Conservation (phyloP, 352 stramenopile genomes). For the Globisporangium nodosum region DNA sequence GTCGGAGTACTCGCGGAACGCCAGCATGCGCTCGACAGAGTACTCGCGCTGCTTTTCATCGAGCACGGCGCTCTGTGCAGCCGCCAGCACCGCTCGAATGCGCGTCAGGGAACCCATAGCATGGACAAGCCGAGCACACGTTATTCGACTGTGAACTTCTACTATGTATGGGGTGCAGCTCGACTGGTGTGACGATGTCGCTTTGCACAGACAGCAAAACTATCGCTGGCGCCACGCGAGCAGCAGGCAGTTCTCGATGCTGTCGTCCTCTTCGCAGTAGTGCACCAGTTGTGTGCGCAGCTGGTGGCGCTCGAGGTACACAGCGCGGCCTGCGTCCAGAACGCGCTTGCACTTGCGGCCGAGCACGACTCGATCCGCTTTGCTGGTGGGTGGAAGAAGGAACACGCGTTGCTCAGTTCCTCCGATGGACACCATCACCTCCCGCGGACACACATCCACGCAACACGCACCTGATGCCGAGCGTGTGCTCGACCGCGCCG, state of each 20-base stretch:
- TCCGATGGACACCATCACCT: not conserved
- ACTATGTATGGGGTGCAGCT: too few species aligned
- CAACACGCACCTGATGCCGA: slow-evolving; percentile 52
- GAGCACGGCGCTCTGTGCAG: not conserved
- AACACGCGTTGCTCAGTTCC: slow-evolving; percentile 7
- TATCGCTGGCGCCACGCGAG: slow-evolving; percentile 42
- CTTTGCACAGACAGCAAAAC: not conserved
- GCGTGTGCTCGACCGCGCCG: slow-evolving; percentile 56
- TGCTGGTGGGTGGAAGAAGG: slow-evolving; percentile 12
- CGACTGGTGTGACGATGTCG: not conserved
- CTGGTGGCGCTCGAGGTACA: slow-evolving; percentile 40
- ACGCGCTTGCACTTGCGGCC: slow-evolving; percentile 77
- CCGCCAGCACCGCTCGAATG: too few species aligned
- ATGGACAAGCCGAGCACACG: too few species aligned
- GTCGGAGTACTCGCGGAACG: not conserved
- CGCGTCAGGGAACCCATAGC: too few species aligned
- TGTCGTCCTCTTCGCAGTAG: slow-evolving; percentile 70
- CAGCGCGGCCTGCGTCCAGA: slow-evolving; percentile 60
- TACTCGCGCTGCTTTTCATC: not conserved
- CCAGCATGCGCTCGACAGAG: not conserved
- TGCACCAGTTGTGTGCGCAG: slow-evolving; percentile 68
- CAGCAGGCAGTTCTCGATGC: slow-evolving; percentile 77
- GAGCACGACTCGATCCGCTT: slow-evolving; percentile 52
- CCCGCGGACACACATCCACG: not conserved
- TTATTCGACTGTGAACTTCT: too few species aligned